Evolutionary conservation across 192 early-diverging fungal species (phyloP).

Genomic region (Entomortierella chlamydospora): DNA sequence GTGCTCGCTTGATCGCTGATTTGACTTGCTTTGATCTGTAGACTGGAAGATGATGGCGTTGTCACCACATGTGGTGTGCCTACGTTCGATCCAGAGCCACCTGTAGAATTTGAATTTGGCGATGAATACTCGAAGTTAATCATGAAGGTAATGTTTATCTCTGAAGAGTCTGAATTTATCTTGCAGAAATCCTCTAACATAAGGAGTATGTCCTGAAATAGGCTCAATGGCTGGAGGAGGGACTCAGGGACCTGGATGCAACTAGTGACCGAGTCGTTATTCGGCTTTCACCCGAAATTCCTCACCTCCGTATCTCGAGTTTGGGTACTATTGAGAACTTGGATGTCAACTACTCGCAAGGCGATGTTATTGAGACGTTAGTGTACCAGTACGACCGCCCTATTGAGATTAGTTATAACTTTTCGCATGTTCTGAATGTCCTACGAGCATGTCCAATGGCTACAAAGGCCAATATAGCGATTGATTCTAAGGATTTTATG

Average conservation of each 20-base stretch:
- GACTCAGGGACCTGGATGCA: constrained; percentile 41
- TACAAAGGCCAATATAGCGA: constrained; percentile 23
- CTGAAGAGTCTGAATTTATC: background rate
- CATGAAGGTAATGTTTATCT: constrained; percentile 30
- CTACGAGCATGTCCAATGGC: constrained; percentile 33
- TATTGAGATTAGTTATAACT: constrained; percentile 42
- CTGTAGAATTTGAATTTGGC: constrained; percentile 38
- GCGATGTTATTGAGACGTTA: constrained; percentile 44
- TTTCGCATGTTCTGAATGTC: constrained; percentile 34
- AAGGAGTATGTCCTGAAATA: background rate
- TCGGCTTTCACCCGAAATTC: constrained; percentile 43
- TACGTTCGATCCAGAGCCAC: constrained; percentile 37
- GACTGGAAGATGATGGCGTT: constrained; percentile 41
- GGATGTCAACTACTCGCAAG: constrained; percentile 51
- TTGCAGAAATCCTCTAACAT: too few species aligned
- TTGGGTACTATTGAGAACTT: constrained; percentile 47
- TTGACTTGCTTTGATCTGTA: background rate
- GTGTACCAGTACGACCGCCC: constrained; percentile 15
- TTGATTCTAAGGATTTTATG: constrained; percentile 41
- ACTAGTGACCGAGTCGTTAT: constrained; percentile 43
- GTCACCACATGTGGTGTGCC: constrained; percentile 43
- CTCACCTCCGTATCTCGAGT: constrained; percentile 45
- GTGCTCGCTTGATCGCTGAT: background rate
- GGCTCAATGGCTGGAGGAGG: constrained; percentile 50
- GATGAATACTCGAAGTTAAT: constrained; percentile 34